phyloP scores from a whole-genome alignment of 129 eudicot genomes.

The Cynara cardunculus region DNA sequence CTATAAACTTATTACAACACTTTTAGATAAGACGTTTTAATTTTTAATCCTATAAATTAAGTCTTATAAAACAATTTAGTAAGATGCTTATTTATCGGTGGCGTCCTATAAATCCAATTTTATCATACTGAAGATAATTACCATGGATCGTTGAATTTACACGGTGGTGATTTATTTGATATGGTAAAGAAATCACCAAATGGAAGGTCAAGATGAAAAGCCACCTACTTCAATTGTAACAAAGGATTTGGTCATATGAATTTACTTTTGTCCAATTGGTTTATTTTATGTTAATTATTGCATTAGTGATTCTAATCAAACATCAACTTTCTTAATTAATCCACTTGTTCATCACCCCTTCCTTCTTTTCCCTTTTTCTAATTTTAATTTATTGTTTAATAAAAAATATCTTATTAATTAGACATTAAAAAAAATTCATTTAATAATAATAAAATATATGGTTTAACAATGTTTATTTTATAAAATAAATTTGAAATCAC shows the following conservation, averaged over 20 bases:
- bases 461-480: background rate
- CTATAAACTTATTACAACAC: too few relatives aligned
- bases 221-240: conserved; percentile 20
- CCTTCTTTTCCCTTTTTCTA: background rate
- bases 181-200: background rate
- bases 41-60: too few relatives aligned
- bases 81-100: too few relatives aligned
- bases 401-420: background rate
- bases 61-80: too few relatives aligned
- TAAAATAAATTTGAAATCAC: background rate
- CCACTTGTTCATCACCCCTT: conserved; percentile 19
- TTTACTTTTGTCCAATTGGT: background rate
- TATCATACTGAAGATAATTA: too few relatives aligned
- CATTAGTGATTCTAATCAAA: conserved; percentile 14
- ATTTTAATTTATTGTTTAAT: background rate
- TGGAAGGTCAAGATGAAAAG: conserved; percentile 14
- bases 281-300: conserved; percentile 1
- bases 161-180: background rate
- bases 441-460: background rate
- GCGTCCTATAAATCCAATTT: too few relatives aligned
- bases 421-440: background rate
- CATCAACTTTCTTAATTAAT: background rate
- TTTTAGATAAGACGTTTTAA: too few relatives aligned
- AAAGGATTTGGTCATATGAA: conserved; percentile 3
- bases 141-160: background rate